phyloP scores from a whole-genome alignment of 2,329 filamentous ascomycete genomes.

The Exophiala xenobiotica region DNA sequence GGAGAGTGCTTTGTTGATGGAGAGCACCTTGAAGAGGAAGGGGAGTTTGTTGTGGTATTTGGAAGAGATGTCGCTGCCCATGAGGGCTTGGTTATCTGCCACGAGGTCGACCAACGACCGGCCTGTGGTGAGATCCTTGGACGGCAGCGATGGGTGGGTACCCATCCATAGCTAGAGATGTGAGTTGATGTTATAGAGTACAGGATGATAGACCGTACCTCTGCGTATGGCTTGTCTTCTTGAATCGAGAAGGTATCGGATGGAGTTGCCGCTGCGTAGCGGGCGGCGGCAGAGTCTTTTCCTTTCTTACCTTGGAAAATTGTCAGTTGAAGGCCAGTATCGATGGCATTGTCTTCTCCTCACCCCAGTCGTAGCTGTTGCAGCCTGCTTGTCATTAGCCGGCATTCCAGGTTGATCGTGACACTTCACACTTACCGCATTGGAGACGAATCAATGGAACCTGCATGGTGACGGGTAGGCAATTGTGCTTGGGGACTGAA shows the following conservation, averaged over 20 bases:
- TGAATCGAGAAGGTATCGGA: slow-evolving; percentile 73
- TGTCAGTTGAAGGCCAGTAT: not conserved
- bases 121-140: slow-evolving; percentile 80
- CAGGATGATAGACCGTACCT: slow-evolving; percentile 55
- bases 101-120: slow-evolving; percentile 84
- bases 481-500: too few species aligned
- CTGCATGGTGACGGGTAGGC: slow-evolving; percentile 60
- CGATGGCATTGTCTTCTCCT: slow-evolving; percentile 25
- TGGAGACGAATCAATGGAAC: slow-evolving; percentile 78
- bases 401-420: not conserved
- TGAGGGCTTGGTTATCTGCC: slow-evolving; percentile 77
- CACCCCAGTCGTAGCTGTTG: slow-evolving; percentile 98
- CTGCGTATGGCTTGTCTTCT: slow-evolving; percentile 87
- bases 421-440: slow-evolving; percentile 50
- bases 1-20: slow-evolving; percentile 90
- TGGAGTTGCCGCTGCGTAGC: slow-evolving; percentile 82
- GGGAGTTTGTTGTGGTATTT: slow-evolving; percentile 81
- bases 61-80: slow-evolving; percentile 70
- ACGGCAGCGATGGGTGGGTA: slow-evolving; percentile 93
- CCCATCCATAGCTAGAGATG: slow-evolving; percentile 88
- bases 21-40: slow-evolving; percentile 97
- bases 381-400: slow-evolving; percentile 60
- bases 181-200: not conserved
- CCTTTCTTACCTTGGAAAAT: slow-evolving; percentile 70
- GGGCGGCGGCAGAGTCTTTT: slow-evolving; percentile 79